Conservation (phyloP, 208 protist genomes). For the Angomonas ambiguus region DNA sequence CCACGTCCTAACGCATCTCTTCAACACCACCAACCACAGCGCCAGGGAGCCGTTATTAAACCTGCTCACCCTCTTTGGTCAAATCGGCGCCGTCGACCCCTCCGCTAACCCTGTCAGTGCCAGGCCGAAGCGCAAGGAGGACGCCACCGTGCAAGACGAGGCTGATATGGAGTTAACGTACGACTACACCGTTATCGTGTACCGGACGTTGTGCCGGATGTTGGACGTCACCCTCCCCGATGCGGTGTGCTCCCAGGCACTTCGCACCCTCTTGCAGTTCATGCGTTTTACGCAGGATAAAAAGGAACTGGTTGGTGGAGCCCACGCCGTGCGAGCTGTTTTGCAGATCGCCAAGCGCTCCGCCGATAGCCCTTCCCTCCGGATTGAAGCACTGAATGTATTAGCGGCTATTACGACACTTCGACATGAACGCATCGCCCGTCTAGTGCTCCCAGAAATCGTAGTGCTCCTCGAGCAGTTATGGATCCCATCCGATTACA, state of each 20-base stretch:
- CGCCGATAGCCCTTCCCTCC: constrained; percentile 67
- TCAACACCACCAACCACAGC: constrained; percentile 51
- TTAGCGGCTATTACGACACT: constrained; percentile 75
- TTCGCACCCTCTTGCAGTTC: constrained; percentile 84
- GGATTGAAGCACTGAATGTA: constrained; percentile 84
- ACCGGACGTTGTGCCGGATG: constrained; percentile 85
- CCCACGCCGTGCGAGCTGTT: constrained; percentile 76
- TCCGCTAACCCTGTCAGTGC: constrained; percentile 41
- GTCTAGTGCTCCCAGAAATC: constrained; percentile 82
- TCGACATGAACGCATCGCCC: constrained; percentile 80
- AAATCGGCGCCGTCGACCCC: constrained; percentile 83
- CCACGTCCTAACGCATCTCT: constrained; percentile 56
- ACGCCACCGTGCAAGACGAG: constrained; percentile 69
- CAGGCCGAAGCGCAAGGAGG: constrained; percentile 61
- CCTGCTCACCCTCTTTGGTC: constrained; percentile 83
- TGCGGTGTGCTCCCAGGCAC: constrained; percentile 71
- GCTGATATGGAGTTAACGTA: constrained; percentile 87
- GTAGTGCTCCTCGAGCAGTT: constrained; percentile 87
- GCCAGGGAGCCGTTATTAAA: constrained; percentile 58
- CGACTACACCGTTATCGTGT: constrained; percentile 90
- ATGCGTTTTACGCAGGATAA: constrained; percentile 75
- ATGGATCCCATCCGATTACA: constrained; percentile 75
- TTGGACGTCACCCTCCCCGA: constrained; percentile 80
- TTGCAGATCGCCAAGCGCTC: constrained; percentile 73
- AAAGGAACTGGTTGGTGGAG: constrained; percentile 78